Evolutionary conservation across 495 filamentous ascomycete genomes (phyloP), one percentile per base, ranked within the genome.

Genomic region (Aspergillus haitiensis): DNA sequence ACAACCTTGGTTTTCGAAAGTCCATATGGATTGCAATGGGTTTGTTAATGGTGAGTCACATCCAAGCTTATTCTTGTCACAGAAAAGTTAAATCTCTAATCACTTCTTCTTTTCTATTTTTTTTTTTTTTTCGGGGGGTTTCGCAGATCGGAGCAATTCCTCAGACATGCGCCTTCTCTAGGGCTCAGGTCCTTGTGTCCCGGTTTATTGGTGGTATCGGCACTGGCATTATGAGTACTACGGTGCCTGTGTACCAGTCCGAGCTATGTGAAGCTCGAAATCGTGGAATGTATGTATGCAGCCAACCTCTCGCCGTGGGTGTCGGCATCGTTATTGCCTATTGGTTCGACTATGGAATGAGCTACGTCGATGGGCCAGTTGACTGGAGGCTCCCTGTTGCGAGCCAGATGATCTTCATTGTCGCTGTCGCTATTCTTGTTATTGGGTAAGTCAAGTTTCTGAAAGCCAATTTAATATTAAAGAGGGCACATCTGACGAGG

Each of bases 341-440:
- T 59, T 82, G 75, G 76, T 72, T 80, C 42, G 75, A 80, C 45
- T 80, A 72, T 57, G 77, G 76, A 31, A 69, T 80, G 66, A 69
- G 65, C 49, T 79, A 70, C 59, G 70, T 71, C 51, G 61, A 66
- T 16, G 70, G 68, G 9, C 56, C 72, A 5, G 54, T 78, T 42
- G 67, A 67, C 56, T 81, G 77, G 79, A 70, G 78, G 21, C 63
- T 82, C 13, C 78, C 79, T 4, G 59, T 82, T 16, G 75, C 70
- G 33, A 75, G 71, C 49, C 77, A 80, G 65, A 62, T 69, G 31
- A 50, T 81, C 33, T 77, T 79, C 58, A 72, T 74, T 27, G 52
- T 76, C 32, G 60, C 69, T 40, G 65, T 77, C 12, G 56, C 72
- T 15, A 52, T 74, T 21, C 59, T 79, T 56, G 64, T 75, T n/a